A percentile compares a stretch with the other conserved stretches of the same genome.
Conservation (phyloP, 2,329 filamentous ascomycete genomes). For the Trichophyton mentagrophytes region DNA sequence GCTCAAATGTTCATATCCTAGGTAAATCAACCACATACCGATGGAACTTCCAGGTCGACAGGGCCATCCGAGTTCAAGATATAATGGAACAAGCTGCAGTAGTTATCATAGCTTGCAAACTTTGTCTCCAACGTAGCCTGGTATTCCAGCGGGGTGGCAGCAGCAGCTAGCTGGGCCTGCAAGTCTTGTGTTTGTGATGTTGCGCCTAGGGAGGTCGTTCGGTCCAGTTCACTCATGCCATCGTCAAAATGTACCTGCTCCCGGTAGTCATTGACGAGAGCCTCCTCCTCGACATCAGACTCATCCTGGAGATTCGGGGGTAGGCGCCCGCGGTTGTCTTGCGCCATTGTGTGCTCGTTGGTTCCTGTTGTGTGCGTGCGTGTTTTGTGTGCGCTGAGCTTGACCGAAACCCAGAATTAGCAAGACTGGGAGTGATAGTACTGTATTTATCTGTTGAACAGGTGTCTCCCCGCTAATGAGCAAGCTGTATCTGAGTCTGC, state of each 20-base stretch:
- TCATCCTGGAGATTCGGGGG: constrained; percentile 51
- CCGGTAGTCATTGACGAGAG: constrained; percentile 86
- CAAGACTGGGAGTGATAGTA: constrained; percentile 23
- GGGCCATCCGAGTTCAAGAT: constrained; percentile 99
- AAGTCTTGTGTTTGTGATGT: constrained; percentile 76
- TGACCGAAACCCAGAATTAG: neutral
- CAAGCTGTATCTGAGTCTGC: neutral
- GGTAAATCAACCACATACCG: constrained; percentile 41
- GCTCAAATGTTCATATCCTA: neutral
- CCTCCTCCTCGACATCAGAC: constrained; percentile 92
- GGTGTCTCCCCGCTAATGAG: neutral
- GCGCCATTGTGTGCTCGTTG: constrained; percentile 28
- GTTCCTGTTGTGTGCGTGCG: constrained; percentile 10
- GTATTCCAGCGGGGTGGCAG: constrained; percentile 90
- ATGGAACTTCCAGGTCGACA: constrained; percentile 90
- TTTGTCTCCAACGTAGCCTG: constrained; percentile 91
- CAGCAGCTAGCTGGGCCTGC: constrained; percentile 78
- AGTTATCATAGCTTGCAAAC: constrained; percentile 97
- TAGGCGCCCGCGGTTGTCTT: constrained; percentile 32
- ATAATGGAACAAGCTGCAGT: constrained; percentile 98
- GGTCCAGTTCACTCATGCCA: constrained; percentile 68
- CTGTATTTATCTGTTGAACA: neutral
- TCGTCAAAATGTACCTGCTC: constrained; percentile 94
- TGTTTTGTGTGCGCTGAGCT: neutral
- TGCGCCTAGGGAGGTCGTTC: constrained; percentile 55